Evolutionary conservation across 2,329 filamentous ascomycete species (phyloP).

Genomic region (Calonectria leucothoes): DNA sequence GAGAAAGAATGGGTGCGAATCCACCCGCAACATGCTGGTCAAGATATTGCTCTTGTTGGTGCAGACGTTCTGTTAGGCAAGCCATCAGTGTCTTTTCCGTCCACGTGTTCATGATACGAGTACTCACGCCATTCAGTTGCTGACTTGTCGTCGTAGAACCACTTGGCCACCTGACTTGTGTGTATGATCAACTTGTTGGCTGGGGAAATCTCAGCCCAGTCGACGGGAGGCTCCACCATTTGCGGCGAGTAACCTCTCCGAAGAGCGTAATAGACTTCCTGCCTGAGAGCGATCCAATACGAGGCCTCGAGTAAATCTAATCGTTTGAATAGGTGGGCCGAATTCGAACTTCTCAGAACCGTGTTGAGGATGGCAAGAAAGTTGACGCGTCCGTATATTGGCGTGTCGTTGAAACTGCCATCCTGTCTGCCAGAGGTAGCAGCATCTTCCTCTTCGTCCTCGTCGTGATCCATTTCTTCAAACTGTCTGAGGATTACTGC

Average conservation of each 20-base stretch:
- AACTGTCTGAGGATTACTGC: constrained; percentile 34
- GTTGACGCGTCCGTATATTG: constrained; percentile 17
- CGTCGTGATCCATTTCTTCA: constrained; percentile 35
- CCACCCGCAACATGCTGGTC: background rate
- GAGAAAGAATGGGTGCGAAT: constrained; percentile 27
- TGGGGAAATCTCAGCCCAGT: constrained; percentile 34
- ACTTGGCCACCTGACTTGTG: constrained; percentile 33
- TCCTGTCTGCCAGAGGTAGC: background rate
- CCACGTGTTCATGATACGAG: rapidly evolving
- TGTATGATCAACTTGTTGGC: constrained; percentile 34
- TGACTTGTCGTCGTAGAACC: constrained; percentile 28
- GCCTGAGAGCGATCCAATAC: constrained; percentile 36
- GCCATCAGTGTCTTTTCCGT: rapidly evolving
- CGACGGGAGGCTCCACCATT: constrained; percentile 32
- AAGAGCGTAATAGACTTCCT: constrained; percentile 34
- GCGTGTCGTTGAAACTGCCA: background rate
- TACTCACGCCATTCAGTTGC: constrained; percentile 33
- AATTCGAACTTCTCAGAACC: constrained; percentile 29
- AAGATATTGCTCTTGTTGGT: constrained; percentile 33
- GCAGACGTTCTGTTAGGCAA: constrained; percentile 11
- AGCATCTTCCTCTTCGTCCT: constrained; percentile 28
- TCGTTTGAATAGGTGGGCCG: constrained; percentile 23
- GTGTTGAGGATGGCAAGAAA: constrained; percentile 32
- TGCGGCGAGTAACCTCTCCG: constrained; percentile 29
- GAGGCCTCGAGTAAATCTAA: constrained; percentile 27